phyloP scores from a whole-genome alignment of 2,329 filamentous ascomycete genomes.

The Fusarium albosuccineum region DNA sequence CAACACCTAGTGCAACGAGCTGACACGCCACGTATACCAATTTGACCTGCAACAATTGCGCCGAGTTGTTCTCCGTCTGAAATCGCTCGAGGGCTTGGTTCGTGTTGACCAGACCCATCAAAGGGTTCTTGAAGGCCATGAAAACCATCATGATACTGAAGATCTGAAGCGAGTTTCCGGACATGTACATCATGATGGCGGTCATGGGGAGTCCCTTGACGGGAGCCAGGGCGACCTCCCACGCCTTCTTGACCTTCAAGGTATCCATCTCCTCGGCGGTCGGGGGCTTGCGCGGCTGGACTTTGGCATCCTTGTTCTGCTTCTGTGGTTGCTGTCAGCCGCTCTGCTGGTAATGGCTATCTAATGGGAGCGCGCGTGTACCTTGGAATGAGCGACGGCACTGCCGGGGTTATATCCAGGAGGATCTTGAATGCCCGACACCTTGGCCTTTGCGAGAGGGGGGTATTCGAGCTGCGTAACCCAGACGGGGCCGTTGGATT shows the following conservation, averaged over 20 bases:
- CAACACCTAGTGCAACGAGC: slow-evolving; percentile 82
- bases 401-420: slow-evolving; percentile 79
- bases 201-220: slow-evolving; percentile 98
- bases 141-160: slow-evolving; percentile 99
- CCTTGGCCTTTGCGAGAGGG: slow-evolving; percentile 75
- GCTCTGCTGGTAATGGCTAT: background rate
- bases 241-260: slow-evolving; percentile 97
- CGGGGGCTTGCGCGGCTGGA: slow-evolving; percentile 72
- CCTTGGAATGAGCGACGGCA: slow-evolving; percentile 66
- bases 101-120: slow-evolving; percentile 85
- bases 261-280: slow-evolving; percentile 91
- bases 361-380: slow-evolving; percentile 46
- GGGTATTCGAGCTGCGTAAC: slow-evolving; percentile 82
- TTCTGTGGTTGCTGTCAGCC: slow-evolving; percentile 54
- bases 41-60: slow-evolving; percentile 85
- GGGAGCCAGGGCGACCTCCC: slow-evolving; percentile 94
- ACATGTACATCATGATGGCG: slow-evolving; percentile 99
- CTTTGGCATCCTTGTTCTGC: slow-evolving; percentile 64
- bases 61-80: slow-evolving; percentile 82
- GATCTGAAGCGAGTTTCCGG: slow-evolving; percentile 96
- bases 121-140: slow-evolving; percentile 97
- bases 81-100: slow-evolving; percentile 92
- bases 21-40: slow-evolving; percentile 90
- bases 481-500: slow-evolving; percentile 76
- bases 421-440: slow-evolving; percentile 80